phyloP scores from a whole-genome alignment of 441 rosid genomes.

The Erodium trifolium region DNA sequence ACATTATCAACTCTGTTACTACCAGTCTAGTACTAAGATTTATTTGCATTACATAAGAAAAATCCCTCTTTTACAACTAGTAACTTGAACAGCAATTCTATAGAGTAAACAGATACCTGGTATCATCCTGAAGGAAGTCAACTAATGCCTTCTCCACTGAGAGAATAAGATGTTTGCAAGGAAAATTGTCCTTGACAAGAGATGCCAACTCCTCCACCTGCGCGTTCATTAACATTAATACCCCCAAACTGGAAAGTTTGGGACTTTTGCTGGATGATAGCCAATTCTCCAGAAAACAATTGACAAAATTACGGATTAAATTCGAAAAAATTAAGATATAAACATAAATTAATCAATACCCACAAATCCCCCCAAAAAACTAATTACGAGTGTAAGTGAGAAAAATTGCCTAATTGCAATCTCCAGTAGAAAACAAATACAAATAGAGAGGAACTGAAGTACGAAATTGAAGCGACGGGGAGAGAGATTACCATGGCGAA shows the following conservation, averaged over 20 bases:
- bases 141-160: conserved; percentile 57
- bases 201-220: conserved; percentile 67
- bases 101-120: conserved; percentile 21
- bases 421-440: background rate
- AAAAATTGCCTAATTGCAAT: background rate
- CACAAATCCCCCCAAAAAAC: background rate
- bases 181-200: conserved; percentile 56
- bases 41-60: background rate
- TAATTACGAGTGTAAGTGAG: background rate
- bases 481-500: conserved; percentile 24
- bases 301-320: background rate
- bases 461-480: background rate
- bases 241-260: background rate
- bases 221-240: background rate
- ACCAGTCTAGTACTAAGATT: background rate
- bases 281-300: background rate
- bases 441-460: background rate
- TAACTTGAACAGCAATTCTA: background rate
- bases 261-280: background rate
- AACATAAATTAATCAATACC: background rate
- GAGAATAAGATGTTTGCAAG: conserved; percentile 52
- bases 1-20: background rate
- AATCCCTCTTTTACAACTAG: background rate
- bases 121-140: conserved; percentile 42
- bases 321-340: background rate